These are phyloP conservation scores for Pyricularia sp. DNA, from an alignment of 2,329 filamentous ascomycete genomes.

Conservation along the genomic window DNA sequence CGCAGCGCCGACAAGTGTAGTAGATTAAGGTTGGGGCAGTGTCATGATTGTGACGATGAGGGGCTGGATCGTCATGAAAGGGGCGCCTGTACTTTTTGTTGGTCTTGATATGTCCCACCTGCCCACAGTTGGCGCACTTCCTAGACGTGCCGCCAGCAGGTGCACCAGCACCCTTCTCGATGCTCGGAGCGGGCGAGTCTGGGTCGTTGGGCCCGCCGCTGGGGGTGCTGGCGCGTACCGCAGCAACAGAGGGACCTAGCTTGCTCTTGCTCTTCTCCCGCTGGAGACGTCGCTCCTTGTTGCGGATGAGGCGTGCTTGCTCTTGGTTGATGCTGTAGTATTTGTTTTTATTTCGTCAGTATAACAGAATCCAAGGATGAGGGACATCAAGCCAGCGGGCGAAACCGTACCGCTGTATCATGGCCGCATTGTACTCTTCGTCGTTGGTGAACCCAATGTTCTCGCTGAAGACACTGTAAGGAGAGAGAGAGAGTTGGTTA, in stretches of 20 bases:
- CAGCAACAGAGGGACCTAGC: conserved; percentile 12
- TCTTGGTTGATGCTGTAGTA: conserved; percentile 52
- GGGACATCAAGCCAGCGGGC: conserved; percentile 13
- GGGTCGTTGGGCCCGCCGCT: conserved; percentile 19
- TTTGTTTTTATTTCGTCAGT: neutral
- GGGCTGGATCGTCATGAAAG: conserved; percentile 7
- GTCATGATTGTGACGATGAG: neutral
- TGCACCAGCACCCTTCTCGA: conserved; percentile 29
- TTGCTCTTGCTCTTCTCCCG: conserved; percentile 77
- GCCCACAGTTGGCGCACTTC: conserved; percentile 96
- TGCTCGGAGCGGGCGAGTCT: conserved; percentile 34
- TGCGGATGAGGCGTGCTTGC: conserved; percentile 73
- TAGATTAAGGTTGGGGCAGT: neutral
- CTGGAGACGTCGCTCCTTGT: conserved; percentile 78
- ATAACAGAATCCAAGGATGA: neutral
- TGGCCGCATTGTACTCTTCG: conserved; percentile 49
- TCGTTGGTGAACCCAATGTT: conserved; percentile 45
- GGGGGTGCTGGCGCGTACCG: neutral
- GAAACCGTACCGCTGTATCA: conserved; percentile 38
- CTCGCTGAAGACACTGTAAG: neutral
- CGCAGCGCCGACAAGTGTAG: neutral
- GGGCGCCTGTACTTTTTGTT: conserved; percentile 71
- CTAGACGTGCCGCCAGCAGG: conserved; percentile 48
- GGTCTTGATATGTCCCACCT: conserved; percentile 95
- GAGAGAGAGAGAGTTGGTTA: conserved; percentile 6